Evolutionary conservation across 345 rosid genomes (phyloP).

Genomic region (Euphorbia tirucalli): DNA sequence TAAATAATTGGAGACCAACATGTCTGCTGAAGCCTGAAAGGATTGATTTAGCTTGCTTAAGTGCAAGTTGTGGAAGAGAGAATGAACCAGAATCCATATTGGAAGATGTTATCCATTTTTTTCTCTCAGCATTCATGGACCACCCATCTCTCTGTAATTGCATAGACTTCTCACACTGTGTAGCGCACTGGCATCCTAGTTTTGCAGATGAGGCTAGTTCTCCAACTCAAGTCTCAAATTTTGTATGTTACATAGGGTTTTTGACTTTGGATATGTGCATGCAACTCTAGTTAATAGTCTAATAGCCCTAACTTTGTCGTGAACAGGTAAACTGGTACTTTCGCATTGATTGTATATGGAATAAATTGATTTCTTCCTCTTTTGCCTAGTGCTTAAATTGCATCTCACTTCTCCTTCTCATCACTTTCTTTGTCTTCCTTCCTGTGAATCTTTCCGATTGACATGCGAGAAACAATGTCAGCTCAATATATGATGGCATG

Average conservation of each 20-base stretch:
- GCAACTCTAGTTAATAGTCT: not conserved
- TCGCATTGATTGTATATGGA: not conserved
- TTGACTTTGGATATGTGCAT: not conserved
- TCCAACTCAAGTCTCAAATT: not conserved
- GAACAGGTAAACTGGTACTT: no score
- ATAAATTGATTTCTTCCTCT: not conserved
- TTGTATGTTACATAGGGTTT: not conserved
- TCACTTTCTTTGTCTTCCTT: not conserved
- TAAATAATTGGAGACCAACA: not conserved
- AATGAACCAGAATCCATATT: not conserved
- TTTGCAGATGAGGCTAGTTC: not conserved
- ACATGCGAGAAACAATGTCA: not conserved
- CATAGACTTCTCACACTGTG: not conserved
- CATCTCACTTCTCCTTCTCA: not conserved
- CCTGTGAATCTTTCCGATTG: not conserved
- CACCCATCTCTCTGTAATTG: not conserved
- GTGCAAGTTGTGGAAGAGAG: not conserved
- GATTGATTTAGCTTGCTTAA: not conserved
- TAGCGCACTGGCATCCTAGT: not conserved
- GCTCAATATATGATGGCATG: not conserved
- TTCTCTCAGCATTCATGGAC: not conserved
- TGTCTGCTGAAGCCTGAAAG: not conserved
- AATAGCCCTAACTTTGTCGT: not conserved
- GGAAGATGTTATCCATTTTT: not conserved
- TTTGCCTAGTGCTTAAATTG: not conserved